Evolutionary conservation across 1,284 basidiomycete species (phyloP), one percentile per base, ranked within the genome.

Genomic region (Boletus albobrunnescens): DNA sequence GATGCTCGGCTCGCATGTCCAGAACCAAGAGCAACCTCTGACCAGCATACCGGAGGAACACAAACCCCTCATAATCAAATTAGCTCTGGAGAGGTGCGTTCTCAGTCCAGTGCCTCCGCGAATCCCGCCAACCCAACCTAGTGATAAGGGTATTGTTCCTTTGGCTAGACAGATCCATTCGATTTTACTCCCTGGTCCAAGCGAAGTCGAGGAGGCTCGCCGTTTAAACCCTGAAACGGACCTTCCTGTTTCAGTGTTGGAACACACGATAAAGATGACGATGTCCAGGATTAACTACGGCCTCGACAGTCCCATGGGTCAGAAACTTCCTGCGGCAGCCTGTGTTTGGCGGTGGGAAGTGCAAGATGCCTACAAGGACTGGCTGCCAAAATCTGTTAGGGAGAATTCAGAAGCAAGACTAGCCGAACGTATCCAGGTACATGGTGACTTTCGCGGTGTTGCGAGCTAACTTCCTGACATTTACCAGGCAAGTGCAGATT

Each of bases 331-430:
- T 10, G 77, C 82, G 5, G 67, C 74, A 17, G 65, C 88, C 27
- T 84, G 80, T 55, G 69, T 89, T n/a, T 94, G 91, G 91, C 74
- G 91, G 51, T 94, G 91, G 91, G 91, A 94, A 61, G 82, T 87
- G 7, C 82, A 76, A 54, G 74, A 81, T 13, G 56, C 73, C 19
- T 70, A 75, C 53, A 64, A 70, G 41, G 71, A 78, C 39, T 85
- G 85, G 79, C 67, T 94, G 26, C 90, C 91, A 0, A 83, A 80
- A 59, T 79, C 77, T 56, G 74, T 75, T 8, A 71, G 73, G 48
- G 86, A 89, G 50, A 88, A 79, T 62, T 77, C 78, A 1, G 76
- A 82, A 27, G 66, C 66, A n/a, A 75, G 91, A 54, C 66, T 75
- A 12, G 70, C 73, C 22, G 89, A 94, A 56, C 77, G 91, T 47